Percentiles rank a stretch among this genome's conserved stretches.
These are phyloP conservation scores for Aquilaria malaccensis DNA, from an alignment of 345 rosid species.

Conservation along the genomic window DNA sequence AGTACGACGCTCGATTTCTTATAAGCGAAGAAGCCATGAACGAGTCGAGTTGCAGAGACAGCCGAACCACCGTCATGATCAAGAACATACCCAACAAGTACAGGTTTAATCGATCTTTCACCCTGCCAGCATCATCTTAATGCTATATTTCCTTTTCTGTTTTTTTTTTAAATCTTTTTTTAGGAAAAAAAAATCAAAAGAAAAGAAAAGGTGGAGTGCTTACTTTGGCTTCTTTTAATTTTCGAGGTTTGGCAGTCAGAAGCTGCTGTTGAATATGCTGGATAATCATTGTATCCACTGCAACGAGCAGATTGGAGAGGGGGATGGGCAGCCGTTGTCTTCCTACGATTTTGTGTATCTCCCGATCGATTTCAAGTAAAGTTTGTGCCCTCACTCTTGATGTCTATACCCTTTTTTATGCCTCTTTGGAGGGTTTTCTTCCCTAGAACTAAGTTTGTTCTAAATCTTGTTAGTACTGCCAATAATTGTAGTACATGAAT, in stretches of 20 bases:
- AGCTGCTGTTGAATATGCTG: slow-evolving; percentile 66
- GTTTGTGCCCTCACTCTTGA: neutral
- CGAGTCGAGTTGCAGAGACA: slow-evolving; percentile 49
- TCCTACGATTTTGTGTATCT: slow-evolving; percentile 91
- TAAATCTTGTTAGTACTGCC: too few species aligned
- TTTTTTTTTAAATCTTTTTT: too few species aligned
- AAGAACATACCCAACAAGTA: slow-evolving; percentile 97
- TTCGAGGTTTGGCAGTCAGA: slow-evolving; percentile 31
- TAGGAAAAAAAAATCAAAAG: neutral
- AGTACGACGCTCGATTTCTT: slow-evolving; percentile 41
- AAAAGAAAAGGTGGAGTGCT: neutral
- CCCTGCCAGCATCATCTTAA: neutral
- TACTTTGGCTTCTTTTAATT: neutral
- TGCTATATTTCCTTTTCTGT: too few species aligned
- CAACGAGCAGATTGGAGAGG: slow-evolving; percentile 58
- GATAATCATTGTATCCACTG: slow-evolving; percentile 89
- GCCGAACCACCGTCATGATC: slow-evolving; percentile 90
- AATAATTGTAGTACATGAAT: too few species aligned
- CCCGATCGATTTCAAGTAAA: slow-evolving; percentile 90
- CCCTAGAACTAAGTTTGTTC: too few species aligned
- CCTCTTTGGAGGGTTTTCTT: neutral
- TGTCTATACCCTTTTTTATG: neutral
- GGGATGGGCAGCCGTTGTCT: slow-evolving; percentile 51
- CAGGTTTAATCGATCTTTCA: slow-evolving; percentile 33
- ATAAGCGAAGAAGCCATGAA: slow-evolving; percentile 44